Base-by-base conservation (phyloP, 2,329 filamentous ascomycete species). In the Neonectria sp. region DNA sequence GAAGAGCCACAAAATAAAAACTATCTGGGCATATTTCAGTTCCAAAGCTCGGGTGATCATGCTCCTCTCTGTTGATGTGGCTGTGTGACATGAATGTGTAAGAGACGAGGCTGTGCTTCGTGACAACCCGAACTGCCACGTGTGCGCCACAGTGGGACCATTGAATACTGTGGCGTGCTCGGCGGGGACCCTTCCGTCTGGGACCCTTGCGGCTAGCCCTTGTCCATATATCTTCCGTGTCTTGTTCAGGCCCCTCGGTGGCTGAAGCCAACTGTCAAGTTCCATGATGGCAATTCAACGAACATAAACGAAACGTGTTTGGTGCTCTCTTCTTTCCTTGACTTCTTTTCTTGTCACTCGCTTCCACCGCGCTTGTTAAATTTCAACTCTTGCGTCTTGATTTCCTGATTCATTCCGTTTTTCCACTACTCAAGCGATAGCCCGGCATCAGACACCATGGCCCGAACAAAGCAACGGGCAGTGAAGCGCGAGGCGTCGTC, bases 381-480 rank as follows among this genome's bases (percentile, higher is more conserved):
- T 43, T 33, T 24, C 49, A 21, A 24, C 43, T 17, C 25, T 62
- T n/a, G 35, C 27, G 15, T 62, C 35, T 29, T 53, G 40, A 49
- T 57, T 59, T 67, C 25, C 49, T 46, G 33, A n/a, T 46, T 53
- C 33, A 25, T 33, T 31, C 51, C 27, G 17, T 21, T 21, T 55
- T 53, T 55, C 37, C 40, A 29, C 21, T 49, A 29, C 31, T 55
- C 53, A 29, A n/a, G 21, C 31, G 21, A 15, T 60, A 52, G 55
- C 17, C 13, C 21, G 15, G 43, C 4, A n/a, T 17, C 43, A 24
- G 27, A 33, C 49, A 48, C 71, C 70, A 94, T 95, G 92, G 92
- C 91, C 67, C 89, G 92, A 75, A 88, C 87, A 62, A 94, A 95
- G 81, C 91, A 93, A 81, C 83, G 87, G 45, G 90, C 92, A 11